Conservation (phyloP, 495 filamentous ascomycete genomes). For the Cudoniella acicularis region DNA sequence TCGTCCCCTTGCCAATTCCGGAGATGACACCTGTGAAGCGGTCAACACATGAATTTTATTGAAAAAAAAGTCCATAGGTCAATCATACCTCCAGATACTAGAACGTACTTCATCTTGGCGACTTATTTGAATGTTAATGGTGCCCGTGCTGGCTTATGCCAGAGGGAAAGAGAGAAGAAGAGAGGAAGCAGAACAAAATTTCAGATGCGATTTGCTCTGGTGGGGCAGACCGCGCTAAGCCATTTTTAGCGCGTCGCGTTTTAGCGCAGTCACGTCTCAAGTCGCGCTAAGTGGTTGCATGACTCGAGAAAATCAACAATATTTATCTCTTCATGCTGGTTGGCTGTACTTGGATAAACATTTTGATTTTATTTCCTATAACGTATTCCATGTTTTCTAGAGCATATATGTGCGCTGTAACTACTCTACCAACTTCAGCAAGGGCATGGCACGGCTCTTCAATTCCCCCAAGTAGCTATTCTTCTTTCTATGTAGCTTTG, state of each 20-base stretch:
- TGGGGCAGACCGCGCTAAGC: slow-evolving; percentile 2
- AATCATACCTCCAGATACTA: slow-evolving; percentile 61
- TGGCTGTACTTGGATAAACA: too few relatives aligned
- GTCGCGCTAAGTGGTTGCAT: not conserved
- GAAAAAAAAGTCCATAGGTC: not conserved
- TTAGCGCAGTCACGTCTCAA: not conserved
- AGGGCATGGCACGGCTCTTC: too few relatives aligned
- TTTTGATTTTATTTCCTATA: too few relatives aligned
- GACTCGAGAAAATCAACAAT: too few relatives aligned
- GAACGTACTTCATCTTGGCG: slow-evolving; percentile 74
- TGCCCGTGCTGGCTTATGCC: slow-evolving; percentile 24
- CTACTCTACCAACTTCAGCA: too few relatives aligned
- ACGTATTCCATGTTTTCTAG: too few relatives aligned
- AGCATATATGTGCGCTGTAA: too few relatives aligned
- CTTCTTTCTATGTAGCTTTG: too few relatives aligned
- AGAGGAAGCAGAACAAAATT: not conserved
- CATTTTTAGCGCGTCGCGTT: not conserved
- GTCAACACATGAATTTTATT: slow-evolving; percentile 8
- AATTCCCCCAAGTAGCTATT: too few relatives aligned
- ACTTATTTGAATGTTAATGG: slow-evolving; percentile 14
- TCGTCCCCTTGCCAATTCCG: slow-evolving; percentile 81
- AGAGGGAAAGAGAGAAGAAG: slow-evolving; percentile 26
- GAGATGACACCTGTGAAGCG: slow-evolving; percentile 60
- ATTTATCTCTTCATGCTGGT: too few relatives aligned
- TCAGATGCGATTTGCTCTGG: not conserved